Percentiles rank a stretch among this genome's conserved stretches.
Evolutionary conservation across 208 protist genomes (phyloP).

Genomic region (Jaenimonas drosophilae): DNA sequence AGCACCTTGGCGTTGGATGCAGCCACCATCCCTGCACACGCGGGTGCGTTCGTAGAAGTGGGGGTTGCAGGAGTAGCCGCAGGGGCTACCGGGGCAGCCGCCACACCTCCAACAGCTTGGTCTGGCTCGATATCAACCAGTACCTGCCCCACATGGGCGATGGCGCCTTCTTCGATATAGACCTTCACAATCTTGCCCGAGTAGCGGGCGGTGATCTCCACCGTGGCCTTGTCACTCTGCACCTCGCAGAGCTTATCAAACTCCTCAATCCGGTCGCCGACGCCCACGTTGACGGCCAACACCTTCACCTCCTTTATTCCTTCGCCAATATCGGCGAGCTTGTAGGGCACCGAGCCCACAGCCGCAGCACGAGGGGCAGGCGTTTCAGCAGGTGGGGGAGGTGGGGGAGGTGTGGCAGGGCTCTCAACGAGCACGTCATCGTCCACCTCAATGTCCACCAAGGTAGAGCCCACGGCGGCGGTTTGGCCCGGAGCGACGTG

Average conservation of each 20-base stretch:
- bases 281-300: slow-evolving; percentile 85
- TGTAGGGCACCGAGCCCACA: slow-evolving; percentile 44
- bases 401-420: slow-evolving; percentile 3
- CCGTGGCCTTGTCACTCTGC: slow-evolving; percentile 92
- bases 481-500: slow-evolving; percentile 69
- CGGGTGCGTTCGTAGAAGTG: neutral
- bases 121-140: slow-evolving; percentile 86
- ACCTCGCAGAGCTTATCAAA: slow-evolving; percentile 94
- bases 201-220: slow-evolving; percentile 91
- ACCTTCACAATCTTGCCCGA: slow-evolving; percentile 80
- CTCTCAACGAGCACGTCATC: slow-evolving; percentile 2
- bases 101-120: slow-evolving; percentile 8
- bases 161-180: slow-evolving; percentile 67
- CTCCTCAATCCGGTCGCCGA: slow-evolving; percentile 86
- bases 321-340: slow-evolving; percentile 94
- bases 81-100: neutral
- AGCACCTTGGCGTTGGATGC: slow-evolving; percentile 35
- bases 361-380: neutral
- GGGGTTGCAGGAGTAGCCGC: neutral
- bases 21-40: neutral
- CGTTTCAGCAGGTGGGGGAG: slow-evolving; percentile 3
- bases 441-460: slow-evolving; percentile 81
- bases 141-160: slow-evolving; percentile 74
- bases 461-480: slow-evolving; percentile 69
- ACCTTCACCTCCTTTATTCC: slow-evolving; percentile 94